These are phyloP conservation scores for Marasmius tenuissimus DNA, from an alignment of 1,284 basidiomycete species.

Conservation along the genomic window DNA sequence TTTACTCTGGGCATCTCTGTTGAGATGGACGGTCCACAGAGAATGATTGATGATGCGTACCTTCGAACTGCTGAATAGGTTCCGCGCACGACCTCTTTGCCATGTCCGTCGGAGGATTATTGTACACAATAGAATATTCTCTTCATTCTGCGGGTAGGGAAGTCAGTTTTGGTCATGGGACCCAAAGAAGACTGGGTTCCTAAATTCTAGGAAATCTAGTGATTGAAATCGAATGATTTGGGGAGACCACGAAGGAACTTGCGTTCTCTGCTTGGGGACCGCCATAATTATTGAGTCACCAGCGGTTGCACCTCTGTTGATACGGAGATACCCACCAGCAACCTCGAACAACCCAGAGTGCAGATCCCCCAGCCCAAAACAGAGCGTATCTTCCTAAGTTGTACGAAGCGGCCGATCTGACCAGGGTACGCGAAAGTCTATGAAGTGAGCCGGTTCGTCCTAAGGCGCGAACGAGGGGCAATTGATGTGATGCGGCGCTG, in stretches of 20 bases:
- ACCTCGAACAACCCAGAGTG: not conserved
- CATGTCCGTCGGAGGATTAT: not conserved
- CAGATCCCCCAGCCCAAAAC: not conserved
- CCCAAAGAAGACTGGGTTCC: too few relatives aligned
- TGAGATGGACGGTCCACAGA: too few relatives aligned
- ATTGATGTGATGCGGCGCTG: too few relatives aligned
- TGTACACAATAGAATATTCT: not conserved
- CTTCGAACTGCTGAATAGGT: not conserved
- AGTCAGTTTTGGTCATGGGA: too few relatives aligned
- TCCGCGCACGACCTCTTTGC: not conserved
- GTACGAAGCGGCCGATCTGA: not conserved
- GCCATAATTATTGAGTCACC: not conserved
- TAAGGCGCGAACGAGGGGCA: not conserved
- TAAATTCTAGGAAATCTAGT: too few relatives aligned
- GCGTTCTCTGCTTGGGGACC: not conserved
- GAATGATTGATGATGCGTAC: too few relatives aligned
- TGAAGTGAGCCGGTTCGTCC: not conserved
- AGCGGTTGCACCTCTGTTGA: not conserved
- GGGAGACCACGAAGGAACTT: not conserved
- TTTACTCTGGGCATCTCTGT: too few relatives aligned
- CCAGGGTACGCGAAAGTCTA: not conserved
- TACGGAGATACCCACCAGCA: not conserved
- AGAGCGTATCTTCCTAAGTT: not conserved
- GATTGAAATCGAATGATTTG: not conserved
- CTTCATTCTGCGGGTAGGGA: too few relatives aligned